Evolutionary conservation across 768 basidiomycete genomes (phyloP).

Genomic region (Podaxis pistillaris): DNA sequence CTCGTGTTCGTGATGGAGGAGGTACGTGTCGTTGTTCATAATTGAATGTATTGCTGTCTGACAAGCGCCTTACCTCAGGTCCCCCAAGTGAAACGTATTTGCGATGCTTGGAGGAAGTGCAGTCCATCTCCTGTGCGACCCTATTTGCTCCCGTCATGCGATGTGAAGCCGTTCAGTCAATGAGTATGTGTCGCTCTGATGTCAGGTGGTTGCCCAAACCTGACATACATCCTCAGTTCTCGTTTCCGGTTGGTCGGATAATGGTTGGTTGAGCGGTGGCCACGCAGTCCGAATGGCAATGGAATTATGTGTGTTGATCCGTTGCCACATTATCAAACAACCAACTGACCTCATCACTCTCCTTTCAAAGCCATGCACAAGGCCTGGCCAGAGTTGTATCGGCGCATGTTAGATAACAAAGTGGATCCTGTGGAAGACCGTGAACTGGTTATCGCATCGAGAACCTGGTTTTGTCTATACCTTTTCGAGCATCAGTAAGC

Average conservation of each 20-base stretch:
- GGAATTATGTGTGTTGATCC: slow-evolving; percentile 69
- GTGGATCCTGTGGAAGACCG: slow-evolving; percentile 61
- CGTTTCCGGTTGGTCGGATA: slow-evolving; percentile 92
- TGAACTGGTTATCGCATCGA: slow-evolving; percentile 75
- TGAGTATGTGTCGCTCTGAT: slow-evolving; percentile 58
- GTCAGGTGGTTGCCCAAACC: background rate
- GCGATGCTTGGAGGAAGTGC: slow-evolving; percentile 81
- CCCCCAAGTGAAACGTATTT: slow-evolving; percentile 71
- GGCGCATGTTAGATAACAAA: slow-evolving; percentile 73
- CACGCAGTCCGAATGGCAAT: slow-evolving; percentile 98
- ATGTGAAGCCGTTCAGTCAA: slow-evolving; percentile 88
- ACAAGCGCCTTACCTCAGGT: slow-evolving; percentile 38
- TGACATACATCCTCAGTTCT: slow-evolving; percentile 51
- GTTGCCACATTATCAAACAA: background rate
- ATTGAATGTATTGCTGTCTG: background rate
- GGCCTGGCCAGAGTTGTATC: slow-evolving; percentile 82
- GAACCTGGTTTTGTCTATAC: slow-evolving; percentile 93
- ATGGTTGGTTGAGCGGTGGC: slow-evolving; percentile 92
- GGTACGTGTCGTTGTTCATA: slow-evolving; percentile 41
- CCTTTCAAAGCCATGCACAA: slow-evolving; percentile 72
- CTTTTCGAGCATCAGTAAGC: slow-evolving; percentile 93
- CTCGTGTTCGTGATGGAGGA: slow-evolving; percentile 87
- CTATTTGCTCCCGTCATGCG: slow-evolving; percentile 85
- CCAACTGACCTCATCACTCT: background rate
- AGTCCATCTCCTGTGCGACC: slow-evolving; percentile 79